These are phyloP conservation scores for Lipomyces yarrowii DNA, from an alignment of 1,139 yeast genomes.

Conservation along the genomic window DNA sequence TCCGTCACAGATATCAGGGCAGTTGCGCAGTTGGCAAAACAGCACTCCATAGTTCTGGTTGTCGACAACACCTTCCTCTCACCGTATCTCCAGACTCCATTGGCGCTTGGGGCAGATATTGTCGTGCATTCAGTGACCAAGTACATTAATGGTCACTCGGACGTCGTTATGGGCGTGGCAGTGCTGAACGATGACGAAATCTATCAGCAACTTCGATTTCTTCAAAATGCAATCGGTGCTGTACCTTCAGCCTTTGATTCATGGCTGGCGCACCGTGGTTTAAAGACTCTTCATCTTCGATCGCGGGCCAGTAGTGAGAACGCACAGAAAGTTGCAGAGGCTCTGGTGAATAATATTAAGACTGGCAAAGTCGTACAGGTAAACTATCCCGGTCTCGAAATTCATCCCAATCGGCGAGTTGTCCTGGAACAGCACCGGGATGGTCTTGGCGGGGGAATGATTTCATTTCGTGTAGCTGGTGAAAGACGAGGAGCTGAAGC, in stretches of 20 bases:
- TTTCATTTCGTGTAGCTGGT: slow-evolving; percentile 82
- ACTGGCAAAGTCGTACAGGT: slow-evolving; percentile 62
- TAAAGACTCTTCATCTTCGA: slow-evolving; percentile 83
- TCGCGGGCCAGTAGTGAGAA: slow-evolving; percentile 67
- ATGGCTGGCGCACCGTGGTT: slow-evolving; percentile 92
- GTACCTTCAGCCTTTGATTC: slow-evolving; percentile 89
- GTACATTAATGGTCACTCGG: slow-evolving; percentile 91
- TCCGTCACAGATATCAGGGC: slow-evolving; percentile 69
- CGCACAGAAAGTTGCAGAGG: slow-evolving; percentile 75
- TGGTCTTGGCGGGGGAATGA: slow-evolving; percentile 90
- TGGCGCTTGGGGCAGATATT: slow-evolving; percentile 79
- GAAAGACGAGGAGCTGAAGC: slow-evolving; percentile 76
- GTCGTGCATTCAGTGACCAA: slow-evolving; percentile 90
- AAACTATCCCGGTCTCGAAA: slow-evolving; percentile 78
- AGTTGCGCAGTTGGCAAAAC: slow-evolving; percentile 54
- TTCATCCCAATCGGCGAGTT: slow-evolving; percentile 64
- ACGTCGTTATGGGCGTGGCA: slow-evolving; percentile 84
- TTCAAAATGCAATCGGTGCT: slow-evolving; percentile 88
- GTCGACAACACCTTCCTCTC: slow-evolving; percentile 95
- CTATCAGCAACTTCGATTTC: slow-evolving; percentile 67
- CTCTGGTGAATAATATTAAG: slow-evolving; percentile 48
- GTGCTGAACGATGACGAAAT: slow-evolving; percentile 67
- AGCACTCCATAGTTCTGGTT: slow-evolving; percentile 57
- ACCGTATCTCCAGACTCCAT: slow-evolving; percentile 88
- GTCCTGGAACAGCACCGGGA: slow-evolving; percentile 79